Conservation (phyloP, 148 eudicot genomes). For the Vaccinium vitisidaea region DNA sequence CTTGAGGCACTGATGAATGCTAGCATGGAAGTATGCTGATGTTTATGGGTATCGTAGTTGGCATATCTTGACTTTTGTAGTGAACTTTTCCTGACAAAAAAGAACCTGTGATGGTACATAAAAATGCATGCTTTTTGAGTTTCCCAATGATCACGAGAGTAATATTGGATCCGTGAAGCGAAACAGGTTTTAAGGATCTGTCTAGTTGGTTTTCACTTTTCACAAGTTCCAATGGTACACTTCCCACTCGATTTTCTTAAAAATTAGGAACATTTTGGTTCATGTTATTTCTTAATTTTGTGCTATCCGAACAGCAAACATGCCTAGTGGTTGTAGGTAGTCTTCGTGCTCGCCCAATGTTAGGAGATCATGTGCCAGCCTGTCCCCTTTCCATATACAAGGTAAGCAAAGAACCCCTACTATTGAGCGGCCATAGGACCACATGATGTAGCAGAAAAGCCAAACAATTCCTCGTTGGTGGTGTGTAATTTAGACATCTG, state of each 20-base stretch:
- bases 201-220: constrained; percentile 5
- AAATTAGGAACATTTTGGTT: background rate
- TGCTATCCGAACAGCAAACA: background rate
- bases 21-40: background rate
- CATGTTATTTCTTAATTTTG: background rate
- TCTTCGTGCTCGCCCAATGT: background rate
- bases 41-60: background rate
- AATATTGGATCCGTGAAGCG: background rate
- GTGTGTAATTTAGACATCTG: background rate
- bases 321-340: background rate
- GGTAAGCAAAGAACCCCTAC: background rate
- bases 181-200: background rate
- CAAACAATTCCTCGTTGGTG: background rate
- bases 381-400: background rate
- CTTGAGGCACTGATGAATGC: background rate
- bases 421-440: background rate
- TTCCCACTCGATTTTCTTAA: background rate
- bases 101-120: background rate
- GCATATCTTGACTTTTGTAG: background rate
- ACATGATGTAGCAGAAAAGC: background rate
- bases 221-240: background rate
- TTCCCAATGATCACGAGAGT: background rate
- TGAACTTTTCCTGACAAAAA: background rate
- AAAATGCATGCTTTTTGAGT: background rate
- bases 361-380: background rate